Base-by-base conservation (phyloP, 805 yeast genomes). In the Kluyveromyces siamensis region DNA sequence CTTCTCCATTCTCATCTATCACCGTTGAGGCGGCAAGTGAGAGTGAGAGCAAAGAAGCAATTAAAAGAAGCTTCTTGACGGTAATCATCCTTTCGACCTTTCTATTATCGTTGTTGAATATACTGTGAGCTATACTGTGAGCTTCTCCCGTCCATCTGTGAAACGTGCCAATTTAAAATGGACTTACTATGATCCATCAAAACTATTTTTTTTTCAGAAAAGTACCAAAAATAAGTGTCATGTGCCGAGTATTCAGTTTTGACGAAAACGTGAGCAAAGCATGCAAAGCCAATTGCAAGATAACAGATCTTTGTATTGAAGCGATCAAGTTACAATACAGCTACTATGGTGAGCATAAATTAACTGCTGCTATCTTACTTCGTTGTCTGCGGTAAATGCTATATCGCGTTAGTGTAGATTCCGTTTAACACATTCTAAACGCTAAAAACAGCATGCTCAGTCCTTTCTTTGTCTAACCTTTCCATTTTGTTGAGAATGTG, bases 1-100 rank as follows among this genome's bases (percentile, higher is more conserved):
- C 47, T 13, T 37, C 43, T 16, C 42, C 50, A 27, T 36, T 40
- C 2, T 43, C 44, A 16, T 37, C 37, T n/a, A 33, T 21, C 8
- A 27, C 55, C 14, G 44, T 46, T 6, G 52, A 41, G 17, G 52
- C 56, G 37, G 52, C 44, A 10, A 47, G 48, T 8, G 40, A 39
- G 10, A 25, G 14, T 8, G 40, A 11, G 11, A 45, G n/a, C 18
- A 45, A 42, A 9, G 43, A 17, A 18, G 33, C 25, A 36, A 27
- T 27, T 17, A 27, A n/a, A 35, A 40, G 6, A 18, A 25, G 13
- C 25, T 30, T 30, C 35, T 30, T 30, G 14, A 13, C 8, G 11
- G 35, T 11, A 11, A 30, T 30, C 35, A 30, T 30, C 14, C 11
- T 30, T 30, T 10, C 8, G 8, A 30, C 14, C 35, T 30, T 13